Evolutionary conservation across 495 filamentous ascomycete genomes (phyloP), one percentile per base, ranked within the genome.

Genomic region (Annulohypoxylon stygium): DNA sequence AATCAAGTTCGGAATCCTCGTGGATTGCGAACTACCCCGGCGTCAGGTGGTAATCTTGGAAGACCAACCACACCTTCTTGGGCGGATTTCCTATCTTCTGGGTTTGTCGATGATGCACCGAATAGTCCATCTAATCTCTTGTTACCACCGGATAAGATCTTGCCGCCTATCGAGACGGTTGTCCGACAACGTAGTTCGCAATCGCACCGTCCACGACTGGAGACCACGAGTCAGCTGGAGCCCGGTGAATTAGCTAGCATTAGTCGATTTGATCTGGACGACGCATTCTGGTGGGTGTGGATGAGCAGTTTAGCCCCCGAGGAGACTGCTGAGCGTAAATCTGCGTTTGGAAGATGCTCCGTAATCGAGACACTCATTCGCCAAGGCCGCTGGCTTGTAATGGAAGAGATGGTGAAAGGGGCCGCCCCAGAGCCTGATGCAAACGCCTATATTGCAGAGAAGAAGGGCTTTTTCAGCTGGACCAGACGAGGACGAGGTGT

Each of bases 251-350:
- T 99, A 50, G 95, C 95, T 25, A 97, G 93, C 74, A 97, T 98
- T 72, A 91, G 87, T 34, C 86, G 87, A 50, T 88, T 99, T 54
- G 92, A 97, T 67, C 83, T 98, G 10, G 96, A 99, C 76, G 96
- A 98, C 78, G 91, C 95, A 0, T 99, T 99, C 79, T 99, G 97
- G 97, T 99, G 96, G 96, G 96, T 98, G 25, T 99, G 96, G 96
- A 98, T 98, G 86, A 96, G 89, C 74, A 98, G 96, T 85, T 81
- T 99, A 78, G 95, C 95, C 2, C 91, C 89, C 6, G 96, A 99
- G 75, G 96, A 99, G 80, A 90, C 94, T 1, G 80, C 88, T 0
- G 85, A 90, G 34, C 89, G 96, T 64, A 99, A 99, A 80, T 91
- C 94, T 3, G 93, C 93, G 16, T 99, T 99, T 81, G 97, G 96